phyloP scores from a whole-genome alignment of 2,329 filamentous ascomycete species.

The Sordariomycetes sp. region DNA sequence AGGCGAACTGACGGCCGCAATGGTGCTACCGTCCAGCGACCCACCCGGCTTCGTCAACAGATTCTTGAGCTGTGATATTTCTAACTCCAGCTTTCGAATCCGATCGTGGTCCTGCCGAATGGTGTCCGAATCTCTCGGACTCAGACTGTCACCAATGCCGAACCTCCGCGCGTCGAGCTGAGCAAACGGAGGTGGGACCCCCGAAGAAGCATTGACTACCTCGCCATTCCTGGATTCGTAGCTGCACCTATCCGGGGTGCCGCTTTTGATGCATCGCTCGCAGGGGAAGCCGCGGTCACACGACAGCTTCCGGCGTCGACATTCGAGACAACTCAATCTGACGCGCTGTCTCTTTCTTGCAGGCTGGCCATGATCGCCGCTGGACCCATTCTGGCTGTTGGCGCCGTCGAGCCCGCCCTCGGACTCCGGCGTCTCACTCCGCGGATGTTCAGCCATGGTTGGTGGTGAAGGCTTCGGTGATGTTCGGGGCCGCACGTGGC shows the following conservation, averaged over 20 bases:
- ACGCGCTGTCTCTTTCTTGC: conserved; percentile 51
- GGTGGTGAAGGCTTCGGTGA: not conserved
- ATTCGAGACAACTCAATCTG: conserved; percentile 50
- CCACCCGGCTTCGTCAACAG: conserved; percentile 25
- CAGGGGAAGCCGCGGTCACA: conserved; percentile 54
- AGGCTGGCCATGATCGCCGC: conserved; percentile 20
- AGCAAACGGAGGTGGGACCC: conserved; percentile 31
- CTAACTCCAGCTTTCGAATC: conserved; percentile 49
- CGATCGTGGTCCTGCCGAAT: conserved; percentile 43
- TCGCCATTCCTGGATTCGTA: conserved; percentile 48
- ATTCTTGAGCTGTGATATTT: conserved; percentile 47
- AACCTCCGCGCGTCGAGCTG: conserved; percentile 29
- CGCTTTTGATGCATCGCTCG: conserved; percentile 53
- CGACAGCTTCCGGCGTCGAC: conserved; percentile 50
- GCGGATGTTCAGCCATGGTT: conserved; percentile 7
- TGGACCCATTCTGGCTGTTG: conserved; percentile 14
- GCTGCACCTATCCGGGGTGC: conserved; percentile 49
- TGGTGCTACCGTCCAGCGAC: conserved; percentile 42
- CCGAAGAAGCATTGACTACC: conserved; percentile 36
- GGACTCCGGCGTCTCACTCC: conserved; percentile 29
- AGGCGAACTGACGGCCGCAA: conserved; percentile 33
- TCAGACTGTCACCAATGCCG: conserved; percentile 21
- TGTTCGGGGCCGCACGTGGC: not conserved
- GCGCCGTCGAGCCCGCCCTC: conserved; percentile 16
- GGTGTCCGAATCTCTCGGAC: conserved; percentile 24